Evolutionary conservation across 306 rosid genomes (phyloP), one percentile per base, ranked within the genome.

Genomic region (Corylus americana): DNA sequence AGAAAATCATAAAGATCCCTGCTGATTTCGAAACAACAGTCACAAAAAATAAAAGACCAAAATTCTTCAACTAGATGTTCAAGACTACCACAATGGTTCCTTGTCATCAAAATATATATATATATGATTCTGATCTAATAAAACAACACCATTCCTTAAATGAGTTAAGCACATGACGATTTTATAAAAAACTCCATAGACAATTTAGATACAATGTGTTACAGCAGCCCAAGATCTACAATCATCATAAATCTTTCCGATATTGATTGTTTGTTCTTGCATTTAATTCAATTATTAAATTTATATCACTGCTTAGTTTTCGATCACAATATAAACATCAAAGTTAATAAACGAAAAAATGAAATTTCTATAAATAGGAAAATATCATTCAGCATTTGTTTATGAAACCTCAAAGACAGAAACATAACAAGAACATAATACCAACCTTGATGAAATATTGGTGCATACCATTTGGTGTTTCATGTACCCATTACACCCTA

Each of bases 391-490:
- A 73, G 79, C 22, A 22, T 22, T 22, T 79, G 68, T 57, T 54
- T 64, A 48, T 74, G 49, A 75, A 78, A 70, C 31, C 37, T 31
- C 53, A 45, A 57, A 61, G 51, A 61, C 55, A 62, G 57, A 77
- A 35, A 71, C 45, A 63, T 25, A 75, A 66, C n/a, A 74, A 67
- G 55, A 68, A 71, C 54, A 68, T 48, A 62, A 53, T 66, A 85
- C 94, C 77, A 83, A 94, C 98, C 98, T 94, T 94, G 82, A 92
- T 72, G 80, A 94, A 94, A 86, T 94, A 94, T 83, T 92, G 97
- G 90, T 94, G 87, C 79, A 83, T 70, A 63, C 97, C 97, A 81
- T 85, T 86, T 63, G 71, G 76, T 35, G 85, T 29, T 83, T 89
- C 90, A 80, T 88, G 95, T 57, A 78, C 81, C 98, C 98, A 91